These are phyloP conservation scores for Pelargonium fulgidum DNA, from an alignment of 441 rosid species.

Conservation along the genomic window DNA sequence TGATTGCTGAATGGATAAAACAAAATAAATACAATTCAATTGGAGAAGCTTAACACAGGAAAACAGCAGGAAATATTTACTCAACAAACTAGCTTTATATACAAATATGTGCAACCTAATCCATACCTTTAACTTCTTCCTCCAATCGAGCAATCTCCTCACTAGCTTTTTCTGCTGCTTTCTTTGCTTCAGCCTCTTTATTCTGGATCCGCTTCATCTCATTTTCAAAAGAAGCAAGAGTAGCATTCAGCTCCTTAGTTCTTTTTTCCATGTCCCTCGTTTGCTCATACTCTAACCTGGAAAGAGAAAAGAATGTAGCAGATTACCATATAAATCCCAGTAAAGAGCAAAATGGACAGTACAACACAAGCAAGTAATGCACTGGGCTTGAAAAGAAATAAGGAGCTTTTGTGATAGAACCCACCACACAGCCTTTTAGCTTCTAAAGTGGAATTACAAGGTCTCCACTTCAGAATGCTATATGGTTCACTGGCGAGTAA, in stretches of 20 bases:
- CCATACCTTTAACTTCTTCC: slow-evolving; percentile 67
- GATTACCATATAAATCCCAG: slow-evolving; percentile 10
- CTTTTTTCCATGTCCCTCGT: slow-evolving; percentile 86
- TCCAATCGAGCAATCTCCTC: slow-evolving; percentile 63
- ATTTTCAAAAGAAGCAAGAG: slow-evolving; percentile 55
- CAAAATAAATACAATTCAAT: not conserved
- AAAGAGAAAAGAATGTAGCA: slow-evolving; percentile 4
- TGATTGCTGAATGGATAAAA: not conserved
- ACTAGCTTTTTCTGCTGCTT: slow-evolving; percentile 49
- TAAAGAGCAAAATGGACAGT: not conserved
- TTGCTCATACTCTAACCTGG: slow-evolving; percentile 91
- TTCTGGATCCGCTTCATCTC: slow-evolving; percentile 55
- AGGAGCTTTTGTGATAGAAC: not conserved
- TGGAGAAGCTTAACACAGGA: not conserved
- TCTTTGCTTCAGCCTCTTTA: slow-evolving; percentile 65
- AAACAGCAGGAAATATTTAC: not conserved
- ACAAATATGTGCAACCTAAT: slow-evolving; percentile 17
- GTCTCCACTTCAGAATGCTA: not conserved
- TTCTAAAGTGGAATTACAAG: not conserved
- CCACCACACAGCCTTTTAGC: not conserved
- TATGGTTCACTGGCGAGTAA: not conserved
- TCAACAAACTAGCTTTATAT: slow-evolving; percentile 2
- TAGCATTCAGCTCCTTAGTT: slow-evolving; percentile 69
- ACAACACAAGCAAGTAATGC: slow-evolving; percentile 2
- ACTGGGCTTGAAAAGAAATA: not conserved